Percentiles rank a stretch among this genome's conserved stretches.
Evolutionary conservation across 2,329 filamentous ascomycete species (phyloP).

Genomic region (Fusarium algeriense): DNA sequence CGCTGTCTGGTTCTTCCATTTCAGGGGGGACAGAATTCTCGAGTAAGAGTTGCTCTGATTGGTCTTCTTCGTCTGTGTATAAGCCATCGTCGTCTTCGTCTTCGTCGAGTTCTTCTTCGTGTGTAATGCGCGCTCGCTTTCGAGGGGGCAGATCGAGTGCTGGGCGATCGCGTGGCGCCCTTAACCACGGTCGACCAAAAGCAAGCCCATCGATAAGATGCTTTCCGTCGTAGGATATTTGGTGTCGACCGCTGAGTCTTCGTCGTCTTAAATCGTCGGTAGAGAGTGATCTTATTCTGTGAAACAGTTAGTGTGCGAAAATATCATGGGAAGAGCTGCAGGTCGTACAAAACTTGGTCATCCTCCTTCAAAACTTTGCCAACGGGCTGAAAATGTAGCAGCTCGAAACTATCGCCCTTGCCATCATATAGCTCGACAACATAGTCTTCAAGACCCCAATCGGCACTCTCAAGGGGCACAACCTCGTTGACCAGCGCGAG

Average conservation of each 20-base stretch:
- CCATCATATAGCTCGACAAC: slow-evolving; percentile 76
- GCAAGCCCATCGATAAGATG: slow-evolving; percentile 88
- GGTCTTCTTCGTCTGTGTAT: slow-evolving; percentile 51
- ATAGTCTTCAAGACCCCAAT: slow-evolving; percentile 94
- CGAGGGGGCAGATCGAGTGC: slow-evolving; percentile 77
- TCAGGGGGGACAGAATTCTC: slow-evolving; percentile 45
- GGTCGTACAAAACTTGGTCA: slow-evolving; percentile 81
- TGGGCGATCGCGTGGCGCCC: slow-evolving; percentile 70
- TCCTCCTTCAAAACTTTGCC: slow-evolving; percentile 80
- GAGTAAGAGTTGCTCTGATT: slow-evolving; percentile 48
- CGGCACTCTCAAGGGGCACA: slow-evolving; percentile 81
- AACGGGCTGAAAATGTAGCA: slow-evolving; percentile 84
- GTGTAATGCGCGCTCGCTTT: slow-evolving; percentile 71
- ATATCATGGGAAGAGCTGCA: background rate
- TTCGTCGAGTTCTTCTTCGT: slow-evolving; percentile 57
- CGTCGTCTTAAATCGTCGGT: slow-evolving; percentile 80
- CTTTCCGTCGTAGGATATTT: slow-evolving; percentile 82
- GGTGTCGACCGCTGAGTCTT: slow-evolving; percentile 79
- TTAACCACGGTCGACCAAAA: slow-evolving; percentile 81
- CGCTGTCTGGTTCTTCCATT: slow-evolving; percentile 30
- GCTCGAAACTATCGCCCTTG: slow-evolving; percentile 78
- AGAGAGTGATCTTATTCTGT: slow-evolving; percentile 81
- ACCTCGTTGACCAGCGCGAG: slow-evolving; percentile 83
- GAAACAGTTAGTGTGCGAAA: slow-evolving; percentile 17
- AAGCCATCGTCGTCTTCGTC: slow-evolving; percentile 52